Percentiles rank a stretch among this genome's conserved stretches.
These are phyloP conservation scores for Ophiostoma pallidulum DNA, from an alignment of 2,329 filamentous ascomycete genomes.

Conservation along the genomic window DNA sequence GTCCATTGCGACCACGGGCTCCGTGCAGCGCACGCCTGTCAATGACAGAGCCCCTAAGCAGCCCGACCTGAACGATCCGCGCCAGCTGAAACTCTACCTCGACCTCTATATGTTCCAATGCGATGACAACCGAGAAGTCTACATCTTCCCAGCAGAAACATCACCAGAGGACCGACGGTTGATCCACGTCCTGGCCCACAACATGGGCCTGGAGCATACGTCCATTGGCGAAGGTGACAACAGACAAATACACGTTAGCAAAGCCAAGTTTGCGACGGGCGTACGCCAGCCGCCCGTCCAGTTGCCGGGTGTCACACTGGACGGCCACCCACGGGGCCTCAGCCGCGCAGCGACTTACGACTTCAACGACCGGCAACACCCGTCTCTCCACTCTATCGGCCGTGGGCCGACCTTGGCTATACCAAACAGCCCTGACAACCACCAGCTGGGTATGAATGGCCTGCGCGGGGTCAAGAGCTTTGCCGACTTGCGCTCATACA, in stretches of 20 bases:
- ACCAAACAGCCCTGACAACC: conserved; percentile 63
- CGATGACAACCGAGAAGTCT: conserved; percentile 56
- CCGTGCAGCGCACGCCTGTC: conserved; percentile 3
- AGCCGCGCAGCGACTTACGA: conserved; percentile 96
- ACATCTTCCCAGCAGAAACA: conserved; percentile 75
- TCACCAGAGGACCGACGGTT: conserved; percentile 77
- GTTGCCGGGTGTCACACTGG: conserved; percentile 57
- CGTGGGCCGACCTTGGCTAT: conserved; percentile 81
- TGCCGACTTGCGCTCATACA: conserved; percentile 89
- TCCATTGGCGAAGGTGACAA: conserved; percentile 83
- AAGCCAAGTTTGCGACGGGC: conserved; percentile 39
- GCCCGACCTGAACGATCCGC: conserved; percentile 81
- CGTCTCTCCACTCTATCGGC: conserved; percentile 51
- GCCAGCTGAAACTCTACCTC: conserved; percentile 80
- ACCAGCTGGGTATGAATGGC: conserved; percentile 57
- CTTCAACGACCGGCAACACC: conserved; percentile 60
- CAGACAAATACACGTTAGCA: conserved; percentile 84
- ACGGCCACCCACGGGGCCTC: conserved; percentile 72
- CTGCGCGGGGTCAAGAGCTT: conserved; percentile 93
- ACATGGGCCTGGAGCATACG: conserved; percentile 84
- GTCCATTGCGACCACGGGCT: conserved; percentile 41
- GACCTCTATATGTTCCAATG: conserved; percentile 84
- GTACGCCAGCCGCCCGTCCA: conserved; percentile 38
- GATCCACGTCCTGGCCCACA: conserved; percentile 89
- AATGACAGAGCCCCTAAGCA: too few relatives aligned